Evolutionary conservation across 192 early-diverging fungal genomes (phyloP).

Genomic region (Coemansia sp.): DNA sequence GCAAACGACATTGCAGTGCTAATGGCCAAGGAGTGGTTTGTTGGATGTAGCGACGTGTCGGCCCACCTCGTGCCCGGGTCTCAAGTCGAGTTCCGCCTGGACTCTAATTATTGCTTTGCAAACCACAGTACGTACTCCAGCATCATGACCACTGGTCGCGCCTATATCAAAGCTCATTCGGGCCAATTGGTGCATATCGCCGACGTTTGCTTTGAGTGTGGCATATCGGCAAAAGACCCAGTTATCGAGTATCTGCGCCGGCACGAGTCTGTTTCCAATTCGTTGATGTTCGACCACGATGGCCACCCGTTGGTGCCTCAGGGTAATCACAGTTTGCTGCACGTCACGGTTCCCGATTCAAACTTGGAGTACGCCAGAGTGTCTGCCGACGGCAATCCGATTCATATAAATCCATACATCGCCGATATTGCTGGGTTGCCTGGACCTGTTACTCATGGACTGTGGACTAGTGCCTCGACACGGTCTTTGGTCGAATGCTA

Average conservation of each 20-base stretch:
- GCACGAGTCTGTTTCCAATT: slow-evolving; percentile 62
- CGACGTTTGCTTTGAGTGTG: slow-evolving; percentile 68
- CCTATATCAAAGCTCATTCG: slow-evolving; percentile 54
- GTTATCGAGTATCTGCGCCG: slow-evolving; percentile 83
- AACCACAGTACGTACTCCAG: slow-evolving; percentile 59
- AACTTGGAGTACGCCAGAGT: slow-evolving; percentile 80
- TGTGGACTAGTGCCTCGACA: slow-evolving; percentile 92
- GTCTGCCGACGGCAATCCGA: slow-evolving; percentile 86
- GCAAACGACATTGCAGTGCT: slow-evolving; percentile 81
- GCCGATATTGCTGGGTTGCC: slow-evolving; percentile 83
- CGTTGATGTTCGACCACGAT: slow-evolving; percentile 73
- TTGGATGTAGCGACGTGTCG: slow-evolving; percentile 6
- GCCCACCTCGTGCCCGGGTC: slow-evolving; percentile 54
- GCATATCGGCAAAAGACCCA: slow-evolving; percentile 71
- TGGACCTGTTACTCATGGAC: slow-evolving; percentile 89
- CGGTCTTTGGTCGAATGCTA: slow-evolving; percentile 87
- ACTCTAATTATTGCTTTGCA: slow-evolving; percentile 66
- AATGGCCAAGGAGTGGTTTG: slow-evolving; percentile 83
- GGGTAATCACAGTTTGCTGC: neutral
- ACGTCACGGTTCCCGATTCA: slow-evolving; percentile 59
- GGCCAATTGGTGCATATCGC: slow-evolving; percentile 71
- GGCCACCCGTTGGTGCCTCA: slow-evolving; percentile 42
- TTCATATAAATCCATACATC: slow-evolving; percentile 93
- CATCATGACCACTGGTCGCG: slow-evolving; percentile 69
- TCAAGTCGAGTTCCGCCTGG: slow-evolving; percentile 75